Evolutionary conservation across 2,329 filamentous ascomycete species (phyloP).

Genomic region (Ophiocordyceps camponoti-saundersi): DNA sequence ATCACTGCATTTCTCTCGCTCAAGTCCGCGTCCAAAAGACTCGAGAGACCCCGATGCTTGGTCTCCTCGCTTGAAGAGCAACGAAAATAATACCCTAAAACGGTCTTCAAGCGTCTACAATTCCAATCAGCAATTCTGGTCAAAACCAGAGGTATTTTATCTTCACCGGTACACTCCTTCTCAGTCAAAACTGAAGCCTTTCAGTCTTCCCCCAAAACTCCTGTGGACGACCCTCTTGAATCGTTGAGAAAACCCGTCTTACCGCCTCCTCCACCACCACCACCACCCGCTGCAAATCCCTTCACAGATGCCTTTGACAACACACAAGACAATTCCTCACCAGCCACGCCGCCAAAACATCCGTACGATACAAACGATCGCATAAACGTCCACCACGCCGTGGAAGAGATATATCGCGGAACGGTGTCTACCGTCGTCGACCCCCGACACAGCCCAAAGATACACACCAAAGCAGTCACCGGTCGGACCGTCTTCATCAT

Average conservation of each 20-base stretch:
- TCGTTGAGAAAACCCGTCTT: neutral
- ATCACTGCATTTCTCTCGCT: neutral
- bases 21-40: neutral
- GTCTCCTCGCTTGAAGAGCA: too few species aligned
- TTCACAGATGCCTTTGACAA: neutral
- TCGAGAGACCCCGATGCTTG: too few species aligned
- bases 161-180: neutral
- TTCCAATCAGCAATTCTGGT: neutral
- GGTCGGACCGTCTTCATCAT: conserved; percentile 21
- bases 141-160: neutral
- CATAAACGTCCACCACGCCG: neutral
- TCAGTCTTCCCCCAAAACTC: neutral
- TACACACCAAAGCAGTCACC: conserved; percentile 16
- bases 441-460: conserved; percentile 11
- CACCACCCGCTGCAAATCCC: neutral
- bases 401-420: neutral
- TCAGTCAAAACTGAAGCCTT: neutral
- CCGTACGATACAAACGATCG: neutral
- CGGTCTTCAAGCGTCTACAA: neutral
- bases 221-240: neutral
- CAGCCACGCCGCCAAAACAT: neutral
- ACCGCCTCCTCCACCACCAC: neutral
- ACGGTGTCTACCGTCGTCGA: conserved; percentile 5
- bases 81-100: neutral
- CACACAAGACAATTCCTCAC: neutral